phyloP scores from a whole-genome alignment of 192 early-diverging fungal genomes.

The Rhizoclosmatium globosum region DNA sequence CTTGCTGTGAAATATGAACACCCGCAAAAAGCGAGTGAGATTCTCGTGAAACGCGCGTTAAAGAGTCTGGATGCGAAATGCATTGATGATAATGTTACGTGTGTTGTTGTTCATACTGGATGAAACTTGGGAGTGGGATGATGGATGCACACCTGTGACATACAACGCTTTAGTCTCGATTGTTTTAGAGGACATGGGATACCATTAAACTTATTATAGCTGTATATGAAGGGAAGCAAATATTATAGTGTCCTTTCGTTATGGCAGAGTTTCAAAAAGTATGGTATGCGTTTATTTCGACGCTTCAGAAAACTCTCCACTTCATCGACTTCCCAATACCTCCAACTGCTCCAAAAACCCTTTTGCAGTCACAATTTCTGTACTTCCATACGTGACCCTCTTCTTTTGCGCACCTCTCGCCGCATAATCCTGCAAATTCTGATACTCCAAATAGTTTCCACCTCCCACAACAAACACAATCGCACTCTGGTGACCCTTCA shows the following conservation, averaged over 20 bases:
- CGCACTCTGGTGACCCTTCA: constrained; percentile 77
- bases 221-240: too few relatives aligned
- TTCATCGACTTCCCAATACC: constrained; percentile 56
- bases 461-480: constrained; percentile 99
- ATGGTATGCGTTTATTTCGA: too few relatives aligned
- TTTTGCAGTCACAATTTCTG: constrained; percentile 83
- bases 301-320: too few relatives aligned
- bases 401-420: constrained; percentile 60
- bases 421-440: constrained; percentile 92
- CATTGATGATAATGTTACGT: constrained; percentile 66
- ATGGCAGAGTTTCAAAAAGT: too few relatives aligned
- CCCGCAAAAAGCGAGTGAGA: constrained; percentile 42
- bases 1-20: constrained; percentile 22
- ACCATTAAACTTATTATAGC: too few relatives aligned
- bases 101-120: constrained; percentile 44
- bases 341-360: constrained; percentile 84
- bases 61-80: constrained; percentile 48
- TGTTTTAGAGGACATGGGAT: too few relatives aligned
- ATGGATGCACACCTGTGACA: too few relatives aligned
- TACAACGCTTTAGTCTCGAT: too few relatives aligned
- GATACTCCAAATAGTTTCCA: constrained; percentile 98
- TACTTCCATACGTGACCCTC: constrained; percentile 93
- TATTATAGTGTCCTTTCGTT: too few relatives aligned
- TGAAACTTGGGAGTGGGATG: background rate
- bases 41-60: constrained; percentile 45